Percentiles rank a stretch among this genome's conserved stretches.
These are phyloP conservation scores for Apiospora saccharicola DNA, from an alignment of 2,329 filamentous ascomycete species.

Conservation along the genomic window DNA sequence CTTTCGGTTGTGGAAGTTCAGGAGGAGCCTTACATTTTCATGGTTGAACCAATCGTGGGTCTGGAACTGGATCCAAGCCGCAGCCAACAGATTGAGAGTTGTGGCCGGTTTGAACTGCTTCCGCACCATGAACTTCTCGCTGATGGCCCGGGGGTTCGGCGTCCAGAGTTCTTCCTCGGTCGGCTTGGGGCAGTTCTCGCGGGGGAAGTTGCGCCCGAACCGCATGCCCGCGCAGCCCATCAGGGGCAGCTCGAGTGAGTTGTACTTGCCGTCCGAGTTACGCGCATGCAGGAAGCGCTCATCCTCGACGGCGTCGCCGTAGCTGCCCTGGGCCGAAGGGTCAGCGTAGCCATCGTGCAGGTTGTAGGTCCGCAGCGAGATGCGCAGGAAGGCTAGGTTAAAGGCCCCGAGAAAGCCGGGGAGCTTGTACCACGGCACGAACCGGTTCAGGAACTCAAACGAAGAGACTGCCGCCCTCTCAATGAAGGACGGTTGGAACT, in stretches of 20 bases:
- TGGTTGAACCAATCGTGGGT: constrained; percentile 52
- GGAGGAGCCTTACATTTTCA: constrained; percentile 32
- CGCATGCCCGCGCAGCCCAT: constrained; percentile 56
- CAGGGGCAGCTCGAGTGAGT: constrained; percentile 47
- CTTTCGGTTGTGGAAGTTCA: background rate
- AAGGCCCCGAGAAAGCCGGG: constrained; percentile 48
- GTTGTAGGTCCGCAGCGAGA: constrained; percentile 52
- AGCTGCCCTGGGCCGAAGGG: constrained; percentile 45
- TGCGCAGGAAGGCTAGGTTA: constrained; percentile 50
- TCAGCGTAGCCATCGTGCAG: constrained; percentile 52
- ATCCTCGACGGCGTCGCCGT: constrained; percentile 39
- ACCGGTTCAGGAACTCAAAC: constrained; percentile 40
- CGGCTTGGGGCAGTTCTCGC: constrained; percentile 46
- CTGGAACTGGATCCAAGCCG: constrained; percentile 59
- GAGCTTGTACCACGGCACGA: constrained; percentile 50
- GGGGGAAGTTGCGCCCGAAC: constrained; percentile 52
- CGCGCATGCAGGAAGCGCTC: constrained; percentile 44
- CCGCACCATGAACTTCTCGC: constrained; percentile 49
- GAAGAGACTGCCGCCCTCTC: constrained; percentile 40
- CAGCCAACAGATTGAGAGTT: constrained; percentile 53
- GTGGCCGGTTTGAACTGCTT: constrained; percentile 54
- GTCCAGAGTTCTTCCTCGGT: constrained; percentile 50
- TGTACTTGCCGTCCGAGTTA: constrained; percentile 54
- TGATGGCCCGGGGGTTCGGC: constrained; percentile 52
- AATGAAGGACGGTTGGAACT: constrained; percentile 39